Percentiles rank a stretch among this genome's conserved stretches.
These are phyloP conservation scores for Cyclotella sp. DNA, from an alignment of 108 stramenopile genomes.

Conservation along the genomic window DNA sequence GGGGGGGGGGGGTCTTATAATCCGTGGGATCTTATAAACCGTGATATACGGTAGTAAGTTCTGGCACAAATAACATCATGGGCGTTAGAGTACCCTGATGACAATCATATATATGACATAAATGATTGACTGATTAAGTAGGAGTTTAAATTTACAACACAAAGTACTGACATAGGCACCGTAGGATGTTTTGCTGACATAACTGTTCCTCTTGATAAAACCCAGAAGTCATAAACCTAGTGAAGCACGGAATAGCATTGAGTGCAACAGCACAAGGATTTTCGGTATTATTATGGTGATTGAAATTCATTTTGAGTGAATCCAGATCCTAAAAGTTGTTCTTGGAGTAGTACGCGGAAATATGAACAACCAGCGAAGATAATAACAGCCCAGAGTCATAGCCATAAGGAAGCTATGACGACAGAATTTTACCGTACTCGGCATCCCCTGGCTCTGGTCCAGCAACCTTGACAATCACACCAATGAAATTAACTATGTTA, in stretches of 20 bases:
- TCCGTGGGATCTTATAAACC: too few species aligned
- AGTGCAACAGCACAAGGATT: too few species aligned
- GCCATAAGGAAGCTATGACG: not conserved
- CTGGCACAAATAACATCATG: too few species aligned
- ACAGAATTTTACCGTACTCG: slow-evolving; percentile 65
- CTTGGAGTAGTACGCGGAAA: too few species aligned
- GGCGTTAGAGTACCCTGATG: too few species aligned
- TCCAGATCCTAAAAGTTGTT: too few species aligned
- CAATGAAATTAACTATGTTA: slow-evolving; percentile 95
- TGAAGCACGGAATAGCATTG: not conserved
- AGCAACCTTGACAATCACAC: slow-evolving; percentile 88
- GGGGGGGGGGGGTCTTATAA: too few species aligned
- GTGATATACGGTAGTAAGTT: too few species aligned
- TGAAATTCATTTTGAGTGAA: too few species aligned
- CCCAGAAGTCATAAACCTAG: not conserved
- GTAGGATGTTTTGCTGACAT: not conserved
- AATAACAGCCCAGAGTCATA: not conserved
- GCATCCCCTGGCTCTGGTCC: slow-evolving; percentile 74
- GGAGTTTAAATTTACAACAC: not conserved
- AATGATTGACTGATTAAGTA: too few species aligned
- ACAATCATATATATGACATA: too few species aligned
- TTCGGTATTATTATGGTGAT: too few species aligned
- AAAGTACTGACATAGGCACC: not conserved
- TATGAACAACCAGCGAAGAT: not conserved
- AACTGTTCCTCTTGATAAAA: slow-evolving; percentile 1